A percentile compares a stretch with the other conserved stretches of the same genome.
phyloP scores from a whole-genome alignment of 495 filamentous ascomycete species.

The Aspergillus panamensis region DNA sequence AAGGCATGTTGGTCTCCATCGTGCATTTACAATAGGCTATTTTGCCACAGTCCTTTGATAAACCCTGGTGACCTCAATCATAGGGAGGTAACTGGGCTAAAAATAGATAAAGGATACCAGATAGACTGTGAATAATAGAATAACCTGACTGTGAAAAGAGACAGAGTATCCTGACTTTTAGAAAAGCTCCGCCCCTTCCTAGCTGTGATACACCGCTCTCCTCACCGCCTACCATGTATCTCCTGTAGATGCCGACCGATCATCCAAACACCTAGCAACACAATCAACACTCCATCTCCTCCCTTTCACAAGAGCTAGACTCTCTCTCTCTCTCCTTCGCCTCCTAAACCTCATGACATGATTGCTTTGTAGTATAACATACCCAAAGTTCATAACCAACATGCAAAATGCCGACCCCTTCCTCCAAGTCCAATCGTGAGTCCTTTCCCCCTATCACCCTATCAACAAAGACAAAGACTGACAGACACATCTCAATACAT shows the following conservation, averaged over 20 bases:
- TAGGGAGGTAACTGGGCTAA: background rate
- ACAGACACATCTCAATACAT: conserved; percentile 6
- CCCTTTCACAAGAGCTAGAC: background rate
- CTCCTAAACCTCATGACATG: background rate
- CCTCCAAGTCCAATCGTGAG: conserved; percentile 86
- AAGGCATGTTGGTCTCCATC: conserved; percentile 24
- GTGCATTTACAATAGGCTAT: conserved; percentile 21
- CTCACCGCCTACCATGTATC: conserved; percentile 12
- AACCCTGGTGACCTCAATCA: conserved; percentile 1
- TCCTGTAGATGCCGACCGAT: background rate
- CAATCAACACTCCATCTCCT: conserved; percentile 1
- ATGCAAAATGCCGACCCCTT: conserved; percentile 81
- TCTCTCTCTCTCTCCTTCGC: background rate
- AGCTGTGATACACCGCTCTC: conserved; percentile 13
- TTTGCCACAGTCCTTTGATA: conserved; percentile 20
- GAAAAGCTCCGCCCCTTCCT: background rate
- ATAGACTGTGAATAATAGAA: background rate
- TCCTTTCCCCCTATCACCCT: conserved; percentile 11
- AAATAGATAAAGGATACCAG: background rate
- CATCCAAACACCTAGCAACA: conserved; percentile 3
- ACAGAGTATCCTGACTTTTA: background rate
- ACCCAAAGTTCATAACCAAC: conserved; percentile 17
- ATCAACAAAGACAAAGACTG: background rate
- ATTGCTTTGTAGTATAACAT: conserved; percentile 5
- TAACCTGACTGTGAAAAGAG: background rate